Evolutionary conservation across 441 rosid genomes (phyloP).

Genomic region (Populus tomentosa): DNA sequence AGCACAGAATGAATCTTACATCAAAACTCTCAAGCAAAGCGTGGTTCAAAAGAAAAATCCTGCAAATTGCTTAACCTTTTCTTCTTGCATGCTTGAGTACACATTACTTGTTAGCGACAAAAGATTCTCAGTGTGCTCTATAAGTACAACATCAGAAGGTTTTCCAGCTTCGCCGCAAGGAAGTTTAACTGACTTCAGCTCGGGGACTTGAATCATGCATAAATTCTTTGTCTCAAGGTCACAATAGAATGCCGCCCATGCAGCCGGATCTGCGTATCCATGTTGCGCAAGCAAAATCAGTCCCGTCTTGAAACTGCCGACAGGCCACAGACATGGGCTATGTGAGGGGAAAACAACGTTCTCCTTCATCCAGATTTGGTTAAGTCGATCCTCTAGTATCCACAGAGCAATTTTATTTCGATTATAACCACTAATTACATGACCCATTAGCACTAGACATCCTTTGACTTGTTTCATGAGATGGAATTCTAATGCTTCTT

Average conservation of each 20-base stretch:
- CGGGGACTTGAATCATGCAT: neutral
- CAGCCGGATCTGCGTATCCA: neutral
- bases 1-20: neutral
- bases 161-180: neutral
- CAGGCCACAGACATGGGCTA: neutral
- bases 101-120: neutral
- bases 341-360: neutral
- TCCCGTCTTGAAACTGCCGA: neutral
- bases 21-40: neutral
- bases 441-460: neutral
- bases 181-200: neutral
- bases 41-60: neutral
- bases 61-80: neutral
- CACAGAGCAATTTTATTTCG: neutral
- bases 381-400: neutral
- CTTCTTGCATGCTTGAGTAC: neutral
- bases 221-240: neutral
- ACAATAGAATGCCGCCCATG: neutral
- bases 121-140: neutral
- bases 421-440: neutral
- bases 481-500: neutral
- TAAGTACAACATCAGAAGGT: neutral
- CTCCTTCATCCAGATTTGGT: neutral
- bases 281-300: neutral
- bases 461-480: neutral